These are phyloP conservation scores for Mixia osmundae DNA, from an alignment of 1,284 basidiomycete genomes.

Conservation along the genomic window DNA sequence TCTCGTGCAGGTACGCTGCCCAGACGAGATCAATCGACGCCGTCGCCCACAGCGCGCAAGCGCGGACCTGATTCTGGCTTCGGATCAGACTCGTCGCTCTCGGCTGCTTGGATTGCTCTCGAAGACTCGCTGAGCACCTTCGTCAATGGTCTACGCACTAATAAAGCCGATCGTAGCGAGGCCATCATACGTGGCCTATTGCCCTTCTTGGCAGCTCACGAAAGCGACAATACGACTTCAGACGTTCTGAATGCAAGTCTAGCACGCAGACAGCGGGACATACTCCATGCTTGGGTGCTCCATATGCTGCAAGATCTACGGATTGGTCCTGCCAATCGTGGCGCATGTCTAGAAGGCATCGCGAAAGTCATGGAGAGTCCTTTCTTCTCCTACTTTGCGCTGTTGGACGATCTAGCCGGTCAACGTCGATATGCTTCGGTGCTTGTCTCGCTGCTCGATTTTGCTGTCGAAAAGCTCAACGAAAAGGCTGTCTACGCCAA, in stretches of 20 bases:
- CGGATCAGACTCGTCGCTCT: neutral
- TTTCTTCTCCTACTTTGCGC: constrained; percentile 21
- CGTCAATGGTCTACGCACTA: neutral
- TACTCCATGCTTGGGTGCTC: constrained; percentile 3
- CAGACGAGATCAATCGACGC: no score
- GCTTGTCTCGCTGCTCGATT: constrained; percentile 25
- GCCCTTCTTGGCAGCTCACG: neutral
- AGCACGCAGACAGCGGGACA: neutral
- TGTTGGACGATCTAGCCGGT: constrained; percentile 18
- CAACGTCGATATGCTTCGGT: constrained; percentile 21
- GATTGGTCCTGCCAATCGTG: constrained; percentile 23
- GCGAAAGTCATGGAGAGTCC: constrained; percentile 26
- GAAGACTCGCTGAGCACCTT: neutral
- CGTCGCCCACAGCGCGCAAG: no score
- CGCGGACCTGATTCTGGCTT: neutral
- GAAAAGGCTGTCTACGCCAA: constrained; percentile 28
- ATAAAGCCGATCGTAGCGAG: neutral
- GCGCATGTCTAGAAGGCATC: constrained; percentile 27
- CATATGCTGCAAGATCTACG: constrained; percentile 10
- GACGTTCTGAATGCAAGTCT: neutral
- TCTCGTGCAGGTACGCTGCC: no score
- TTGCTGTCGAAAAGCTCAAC: constrained; percentile 29
- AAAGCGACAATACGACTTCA: neutral
- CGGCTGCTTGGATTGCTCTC: neutral
- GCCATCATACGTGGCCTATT: neutral